Conservation (phyloP, 2,329 filamentous ascomycete genomes). For the Sarocladiaceae sp. region DNA sequence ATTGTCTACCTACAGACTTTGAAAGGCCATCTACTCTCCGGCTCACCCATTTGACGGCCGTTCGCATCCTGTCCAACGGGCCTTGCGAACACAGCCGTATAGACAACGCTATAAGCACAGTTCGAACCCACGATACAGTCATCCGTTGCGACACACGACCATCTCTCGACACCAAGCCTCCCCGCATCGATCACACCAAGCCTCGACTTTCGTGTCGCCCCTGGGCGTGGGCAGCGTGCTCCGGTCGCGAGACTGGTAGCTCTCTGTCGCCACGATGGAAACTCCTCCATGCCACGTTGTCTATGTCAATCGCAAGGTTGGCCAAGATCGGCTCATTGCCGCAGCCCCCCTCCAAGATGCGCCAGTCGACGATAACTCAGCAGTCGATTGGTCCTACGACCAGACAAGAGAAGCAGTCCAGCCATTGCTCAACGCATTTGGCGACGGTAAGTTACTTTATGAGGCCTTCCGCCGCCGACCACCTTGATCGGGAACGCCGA, state of each 20-base stretch:
- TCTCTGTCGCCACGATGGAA: constrained; percentile 50
- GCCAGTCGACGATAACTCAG: constrained; percentile 10
- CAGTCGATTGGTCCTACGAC: constrained; percentile 28
- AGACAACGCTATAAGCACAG: no score
- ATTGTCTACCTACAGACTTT: no score
- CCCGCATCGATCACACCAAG: not conserved
- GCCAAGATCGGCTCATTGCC: constrained; percentile 36
- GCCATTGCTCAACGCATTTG: constrained; percentile 47
- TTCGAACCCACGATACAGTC: no score
- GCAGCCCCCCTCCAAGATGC: constrained; percentile 17
- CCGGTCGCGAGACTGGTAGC: constrained; percentile 57
- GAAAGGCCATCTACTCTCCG: no score
- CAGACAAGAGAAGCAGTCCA: constrained; percentile 39
- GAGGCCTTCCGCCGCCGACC: constrained; percentile 10
- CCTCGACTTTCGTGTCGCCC: not conserved
- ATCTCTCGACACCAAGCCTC: not conserved
- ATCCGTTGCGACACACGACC: not conserved
- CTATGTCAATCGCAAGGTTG: constrained; percentile 51
- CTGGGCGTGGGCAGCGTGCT: constrained; percentile 43
- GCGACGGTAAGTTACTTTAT: constrained; percentile 35
- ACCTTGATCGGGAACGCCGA: not conserved
- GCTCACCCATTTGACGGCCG: not conserved
- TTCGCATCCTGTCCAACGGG: no score
- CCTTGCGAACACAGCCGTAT: no score
- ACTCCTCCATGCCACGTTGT: constrained; percentile 51